These are phyloP conservation scores for Trametes coccinea DNA, from an alignment of 768 basidiomycete genomes.

Conservation along the genomic window DNA sequence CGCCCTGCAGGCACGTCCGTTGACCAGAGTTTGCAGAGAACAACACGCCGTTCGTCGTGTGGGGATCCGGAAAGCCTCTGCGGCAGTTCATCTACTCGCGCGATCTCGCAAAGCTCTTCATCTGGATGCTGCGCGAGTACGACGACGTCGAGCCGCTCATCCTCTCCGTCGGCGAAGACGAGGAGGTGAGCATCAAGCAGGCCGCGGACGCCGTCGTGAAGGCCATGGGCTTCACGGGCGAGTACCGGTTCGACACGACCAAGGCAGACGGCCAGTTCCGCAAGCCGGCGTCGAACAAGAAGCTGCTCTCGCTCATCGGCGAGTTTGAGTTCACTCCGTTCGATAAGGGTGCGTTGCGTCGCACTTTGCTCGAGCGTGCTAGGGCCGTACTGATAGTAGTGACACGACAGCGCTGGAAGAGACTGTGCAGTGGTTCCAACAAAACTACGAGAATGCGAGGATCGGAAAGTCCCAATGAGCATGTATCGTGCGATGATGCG, in stretches of 20 bases:
- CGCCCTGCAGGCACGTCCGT: too few relatives aligned
- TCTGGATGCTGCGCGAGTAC: constrained; percentile 90
- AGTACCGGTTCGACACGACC: constrained; percentile 78
- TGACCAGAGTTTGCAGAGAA: constrained; percentile 50
- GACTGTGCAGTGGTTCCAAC: constrained; percentile 85
- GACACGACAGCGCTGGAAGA: constrained; percentile 60
- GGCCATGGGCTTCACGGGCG: constrained; percentile 74
- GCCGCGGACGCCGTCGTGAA: constrained; percentile 91
- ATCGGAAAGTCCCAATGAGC: constrained; percentile 42
- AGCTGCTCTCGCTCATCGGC: constrained; percentile 73
- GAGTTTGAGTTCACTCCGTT: constrained; percentile 93
- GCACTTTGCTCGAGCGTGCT: not conserved
- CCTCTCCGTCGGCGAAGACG: constrained; percentile 89
- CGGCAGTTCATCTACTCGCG: constrained; percentile 98
- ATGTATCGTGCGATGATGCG: too few relatives aligned
- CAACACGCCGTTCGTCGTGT: constrained; percentile 81
- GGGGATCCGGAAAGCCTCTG: constrained; percentile 88
- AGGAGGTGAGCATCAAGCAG: constrained; percentile 91
- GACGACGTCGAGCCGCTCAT: constrained; percentile 92
- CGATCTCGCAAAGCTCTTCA: constrained; percentile 93
- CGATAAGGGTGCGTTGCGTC: constrained; percentile 55
- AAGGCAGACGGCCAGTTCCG: constrained; percentile 93
- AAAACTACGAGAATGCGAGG: constrained; percentile 75
- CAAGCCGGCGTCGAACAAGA: constrained; percentile 93
- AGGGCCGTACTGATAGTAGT: not conserved